phyloP scores from a whole-genome alignment of 1,284 basidiomycete genomes.

The Cryptococcus sp. region DNA sequence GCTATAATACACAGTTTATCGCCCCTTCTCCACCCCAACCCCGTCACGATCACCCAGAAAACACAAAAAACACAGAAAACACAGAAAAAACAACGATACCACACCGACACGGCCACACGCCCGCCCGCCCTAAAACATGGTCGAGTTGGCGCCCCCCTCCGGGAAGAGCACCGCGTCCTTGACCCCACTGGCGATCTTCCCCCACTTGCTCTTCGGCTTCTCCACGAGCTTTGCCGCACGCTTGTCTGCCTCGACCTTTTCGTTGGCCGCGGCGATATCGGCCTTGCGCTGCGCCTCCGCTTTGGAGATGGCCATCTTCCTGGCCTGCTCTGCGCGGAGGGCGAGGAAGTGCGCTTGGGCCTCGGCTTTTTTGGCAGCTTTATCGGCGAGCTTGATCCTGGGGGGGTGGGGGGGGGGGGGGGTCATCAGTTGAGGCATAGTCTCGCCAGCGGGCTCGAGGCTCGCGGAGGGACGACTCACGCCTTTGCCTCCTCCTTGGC shows the following conservation, averaged over 20 bases:
- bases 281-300: slow-evolving; percentile 30
- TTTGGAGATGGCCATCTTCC: slow-evolving; percentile 25
- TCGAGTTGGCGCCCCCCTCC: slow-evolving; percentile 13
- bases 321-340: slow-evolving; percentile 36
- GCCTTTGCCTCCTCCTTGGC: slow-evolving; percentile 28
- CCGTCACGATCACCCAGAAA: background rate
- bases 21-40: background rate
- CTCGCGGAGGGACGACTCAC: slow-evolving; percentile 18
- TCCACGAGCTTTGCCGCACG: background rate
- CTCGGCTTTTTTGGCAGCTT: slow-evolving; percentile 28
- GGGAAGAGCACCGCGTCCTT: slow-evolving; percentile 34
- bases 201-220: slow-evolving; percentile 26
- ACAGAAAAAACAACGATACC: too few species aligned
- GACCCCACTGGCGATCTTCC: slow-evolving; percentile 30
- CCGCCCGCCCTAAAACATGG: slow-evolving; percentile 22
- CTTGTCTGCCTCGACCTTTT: background rate
- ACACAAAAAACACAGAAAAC: too few species aligned
- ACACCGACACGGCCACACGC: too few species aligned
- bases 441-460: background rate
- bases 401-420: background rate
- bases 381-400: slow-evolving; percentile 29
- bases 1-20: background rate
- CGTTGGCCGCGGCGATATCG: slow-evolving; percentile 18
- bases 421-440: too few species aligned
- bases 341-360: slow-evolving; percentile 38